phyloP scores from a whole-genome alignment of 2,329 filamentous ascomycete species.

The Pseudocercospora fuligena region DNA sequence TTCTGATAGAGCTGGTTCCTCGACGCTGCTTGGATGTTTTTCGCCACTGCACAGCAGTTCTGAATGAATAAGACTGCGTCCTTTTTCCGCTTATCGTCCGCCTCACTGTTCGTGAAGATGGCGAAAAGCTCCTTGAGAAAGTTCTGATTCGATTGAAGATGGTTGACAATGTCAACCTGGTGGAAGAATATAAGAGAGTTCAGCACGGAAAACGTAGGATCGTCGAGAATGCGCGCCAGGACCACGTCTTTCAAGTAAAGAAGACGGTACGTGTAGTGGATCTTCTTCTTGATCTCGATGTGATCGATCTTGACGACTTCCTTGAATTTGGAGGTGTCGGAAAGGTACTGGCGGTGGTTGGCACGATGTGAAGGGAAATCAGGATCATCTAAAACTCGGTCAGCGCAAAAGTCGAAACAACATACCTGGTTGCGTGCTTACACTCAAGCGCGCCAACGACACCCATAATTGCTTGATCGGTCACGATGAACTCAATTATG shows the following conservation, averaged over 20 bases:
- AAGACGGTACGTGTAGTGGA: slow-evolving; percentile 92
- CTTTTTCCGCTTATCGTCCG: slow-evolving; percentile 74
- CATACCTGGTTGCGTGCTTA: slow-evolving; percentile 42
- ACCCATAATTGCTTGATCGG: slow-evolving; percentile 84
- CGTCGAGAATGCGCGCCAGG: slow-evolving; percentile 90
- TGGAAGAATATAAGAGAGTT: slow-evolving; percentile 99
- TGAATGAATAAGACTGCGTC: slow-evolving; percentile 96
- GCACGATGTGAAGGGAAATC: slow-evolving; percentile 98
- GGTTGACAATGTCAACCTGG: slow-evolving; percentile 95
- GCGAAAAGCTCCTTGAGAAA: slow-evolving; percentile 87
- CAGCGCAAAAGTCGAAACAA: slow-evolving; percentile 32
- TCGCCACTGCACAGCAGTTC: slow-evolving; percentile 91
- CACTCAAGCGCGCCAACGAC: slow-evolving; percentile 95
- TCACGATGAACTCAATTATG: slow-evolving; percentile 93
- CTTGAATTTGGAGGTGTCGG: slow-evolving; percentile 87
- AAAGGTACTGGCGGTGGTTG: slow-evolving; percentile 92
- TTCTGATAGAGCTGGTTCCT: slow-evolving; percentile 85
- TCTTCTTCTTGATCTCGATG: slow-evolving; percentile 79
- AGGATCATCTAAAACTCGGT: slow-evolving; percentile 70
- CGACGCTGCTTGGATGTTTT: slow-evolving; percentile 85
- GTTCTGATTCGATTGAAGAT: slow-evolving; percentile 78
- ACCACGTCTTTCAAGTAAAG: slow-evolving; percentile 99
- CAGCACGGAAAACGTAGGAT: slow-evolving; percentile 95
- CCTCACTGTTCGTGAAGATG: slow-evolving; percentile 73
- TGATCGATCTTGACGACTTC: slow-evolving; percentile 95